Conservation (phyloP, 2,329 filamentous ascomycete species). For the Diaporthe ilicicola region DNA sequence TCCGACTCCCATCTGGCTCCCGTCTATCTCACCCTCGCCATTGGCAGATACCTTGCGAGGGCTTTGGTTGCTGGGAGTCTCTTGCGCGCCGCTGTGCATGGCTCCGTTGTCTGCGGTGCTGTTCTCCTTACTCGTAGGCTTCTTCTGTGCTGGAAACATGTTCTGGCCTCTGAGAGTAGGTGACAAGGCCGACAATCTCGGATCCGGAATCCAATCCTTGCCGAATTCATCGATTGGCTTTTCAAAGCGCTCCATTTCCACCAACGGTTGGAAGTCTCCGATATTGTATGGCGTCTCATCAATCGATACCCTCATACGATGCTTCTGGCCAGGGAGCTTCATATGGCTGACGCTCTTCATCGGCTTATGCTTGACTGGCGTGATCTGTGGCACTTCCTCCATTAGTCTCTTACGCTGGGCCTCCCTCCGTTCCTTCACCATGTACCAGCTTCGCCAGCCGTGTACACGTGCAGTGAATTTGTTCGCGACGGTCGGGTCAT, state of each 20-base stretch:
- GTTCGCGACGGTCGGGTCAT: slow-evolving; percentile 72
- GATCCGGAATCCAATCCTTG: slow-evolving; percentile 49
- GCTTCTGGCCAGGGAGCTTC: slow-evolving; percentile 40
- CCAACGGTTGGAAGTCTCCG: slow-evolving; percentile 72
- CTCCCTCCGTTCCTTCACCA: slow-evolving; percentile 64
- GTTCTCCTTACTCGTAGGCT: neutral
- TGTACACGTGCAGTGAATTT: slow-evolving; percentile 78
- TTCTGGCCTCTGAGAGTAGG: neutral
- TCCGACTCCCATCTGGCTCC: slow-evolving; percentile 1
- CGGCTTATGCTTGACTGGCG: slow-evolving; percentile 38
- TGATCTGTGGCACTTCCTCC: slow-evolving; percentile 42
- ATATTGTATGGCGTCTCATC: slow-evolving; percentile 68
- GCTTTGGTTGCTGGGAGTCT: slow-evolving; percentile 11
- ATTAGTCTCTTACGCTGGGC: slow-evolving; percentile 40
- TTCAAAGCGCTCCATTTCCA: slow-evolving; percentile 69
- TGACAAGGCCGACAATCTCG: slow-evolving; percentile 11
- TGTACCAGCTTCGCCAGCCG: slow-evolving; percentile 89
- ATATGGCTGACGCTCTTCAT: slow-evolving; percentile 44
- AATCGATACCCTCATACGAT: slow-evolving; percentile 50
- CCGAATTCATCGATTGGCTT: slow-evolving; percentile 60
- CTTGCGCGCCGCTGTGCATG: neutral
- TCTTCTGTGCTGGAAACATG: neutral
- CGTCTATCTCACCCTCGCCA: neutral
- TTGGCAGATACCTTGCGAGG: neutral
- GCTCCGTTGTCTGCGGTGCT: neutral